Base-by-base conservation (phyloP, 345 rosid genomes). In the Arabis alpina region DNA sequence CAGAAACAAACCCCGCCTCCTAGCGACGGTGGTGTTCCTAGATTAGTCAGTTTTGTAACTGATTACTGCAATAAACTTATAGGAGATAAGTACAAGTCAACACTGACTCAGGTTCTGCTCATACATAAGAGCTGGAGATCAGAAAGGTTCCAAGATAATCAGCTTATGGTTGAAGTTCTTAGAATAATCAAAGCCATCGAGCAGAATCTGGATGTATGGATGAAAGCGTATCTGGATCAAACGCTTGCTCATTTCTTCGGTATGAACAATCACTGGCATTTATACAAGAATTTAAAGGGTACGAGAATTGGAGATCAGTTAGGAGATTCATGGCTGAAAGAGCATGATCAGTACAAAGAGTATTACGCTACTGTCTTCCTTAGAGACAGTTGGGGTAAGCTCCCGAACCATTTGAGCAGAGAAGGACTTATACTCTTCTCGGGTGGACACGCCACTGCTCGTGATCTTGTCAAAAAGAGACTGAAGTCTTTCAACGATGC, bases 381-480 rank as follows among this genome's bases (percentile, higher is more conserved):
- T 61, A 80, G 86, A 59, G 99, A 94, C 37, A 94, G 85, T 56
- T 94, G 99, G 99, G 93, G 89, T 10, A 86, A 85, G 83, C 96
- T 92, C 61, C 97, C 97, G 0, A 80, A 81, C 56, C 97, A 91
- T 60, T 82, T 94, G 78, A 94, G 99, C 74, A 69, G 98, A 60
- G 99, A 94, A 85, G 98, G 99, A 32, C 86, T 94, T 40, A 90
- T 94, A 72, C 81, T 89, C 34, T 92, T 94, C 86, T 94, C 99
- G 1, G 99, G 98, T 14, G 97, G 99, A 55, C 97, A 97, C 68
- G 99, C 97, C 43, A 92, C 98, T 64, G 98, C 99, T 54, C 99
- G 99, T 61, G 98, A 94, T 80, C 98, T 94, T 57, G 99, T 94
- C 56, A 94, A 94, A 87, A 89, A 88, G 85, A 83, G 96, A 73